Evolutionary conservation across 108 stramenopile species (phyloP).

Genomic region (Skeletonema costatum): DNA sequence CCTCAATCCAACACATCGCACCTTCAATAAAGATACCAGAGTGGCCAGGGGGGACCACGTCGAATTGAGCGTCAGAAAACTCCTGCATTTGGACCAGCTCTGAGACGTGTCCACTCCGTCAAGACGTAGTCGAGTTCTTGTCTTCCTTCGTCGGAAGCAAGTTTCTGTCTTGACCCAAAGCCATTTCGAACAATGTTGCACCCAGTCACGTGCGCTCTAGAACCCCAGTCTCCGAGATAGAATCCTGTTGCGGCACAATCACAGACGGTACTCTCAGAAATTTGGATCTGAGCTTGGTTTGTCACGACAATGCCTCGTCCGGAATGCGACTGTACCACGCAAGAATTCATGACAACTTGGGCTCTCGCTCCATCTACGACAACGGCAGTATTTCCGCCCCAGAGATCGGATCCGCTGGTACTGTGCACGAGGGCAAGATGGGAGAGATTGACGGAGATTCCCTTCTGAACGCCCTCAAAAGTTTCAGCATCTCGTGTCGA

Average conservation of each 20-base stretch:
- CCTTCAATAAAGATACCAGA: conserved; percentile 51
- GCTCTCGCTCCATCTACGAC: conserved; percentile 19
- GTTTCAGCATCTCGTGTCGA: neutral
- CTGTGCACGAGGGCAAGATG: conserved; percentile 25
- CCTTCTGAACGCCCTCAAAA: conserved; percentile 1
- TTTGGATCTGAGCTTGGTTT: conserved; percentile 26
- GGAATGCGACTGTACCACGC: conserved; percentile 44
- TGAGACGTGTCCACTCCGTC: neutral
- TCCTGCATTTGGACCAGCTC: conserved; percentile 7
- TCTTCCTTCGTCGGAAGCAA: neutral
- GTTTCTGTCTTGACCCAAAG: conserved; percentile 18
- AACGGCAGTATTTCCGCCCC: conserved; percentile 44
- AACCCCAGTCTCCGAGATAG: conserved; percentile 41
- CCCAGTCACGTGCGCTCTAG: neutral
- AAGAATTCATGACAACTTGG: conserved; percentile 29
- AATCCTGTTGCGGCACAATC: conserved; percentile 55
- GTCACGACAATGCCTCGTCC: conserved; percentile 54
- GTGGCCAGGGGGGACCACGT: conserved; percentile 36
- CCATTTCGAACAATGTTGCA: conserved; percentile 47
- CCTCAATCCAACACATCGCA: conserved; percentile 27
- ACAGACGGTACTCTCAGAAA: conserved; percentile 18
- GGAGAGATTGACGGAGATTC: conserved; percentile 24
- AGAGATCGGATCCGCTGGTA: conserved; percentile 36
- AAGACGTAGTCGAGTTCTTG: neutral
- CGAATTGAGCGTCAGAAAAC: conserved; percentile 15